These are phyloP conservation scores for Boletus sensibilis DNA, from an alignment of 768 basidiomycete genomes.

Conservation along the genomic window DNA sequence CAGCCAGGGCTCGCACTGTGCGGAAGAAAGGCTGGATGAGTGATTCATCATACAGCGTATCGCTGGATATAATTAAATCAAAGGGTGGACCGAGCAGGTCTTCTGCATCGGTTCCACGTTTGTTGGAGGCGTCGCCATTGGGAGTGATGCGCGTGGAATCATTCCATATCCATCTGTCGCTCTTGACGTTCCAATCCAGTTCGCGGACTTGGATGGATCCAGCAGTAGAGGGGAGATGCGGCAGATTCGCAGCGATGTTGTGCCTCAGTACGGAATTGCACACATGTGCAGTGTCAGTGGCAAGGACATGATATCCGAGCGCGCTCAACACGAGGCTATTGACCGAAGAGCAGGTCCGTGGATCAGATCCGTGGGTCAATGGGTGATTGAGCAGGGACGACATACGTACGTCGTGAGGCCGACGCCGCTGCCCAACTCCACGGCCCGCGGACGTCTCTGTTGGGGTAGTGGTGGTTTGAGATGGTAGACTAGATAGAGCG, in stretches of 20 bases:
- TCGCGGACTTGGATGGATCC: constrained; percentile 58
- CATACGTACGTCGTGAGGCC: constrained; percentile 70
- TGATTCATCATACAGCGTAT: constrained; percentile 69
- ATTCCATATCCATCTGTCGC: constrained; percentile 57
- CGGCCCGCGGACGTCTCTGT: constrained; percentile 39
- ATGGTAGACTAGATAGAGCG: constrained; percentile 52
- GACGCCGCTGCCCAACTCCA: constrained; percentile 83
- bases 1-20: constrained; percentile 57
- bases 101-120: constrained; percentile 14
- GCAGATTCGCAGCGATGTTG: constrained; percentile 57
- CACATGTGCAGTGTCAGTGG: constrained; percentile 71
- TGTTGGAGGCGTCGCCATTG: constrained; percentile 31
- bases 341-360: neutral
- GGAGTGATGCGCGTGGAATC: constrained; percentile 31
- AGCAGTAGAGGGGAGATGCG: constrained; percentile 30
- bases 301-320: constrained; percentile 73
- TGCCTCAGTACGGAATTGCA: constrained; percentile 57
- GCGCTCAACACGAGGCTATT: constrained; percentile 60
- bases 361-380: neutral
- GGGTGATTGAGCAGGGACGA: neutral
- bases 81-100: constrained; percentile 51
- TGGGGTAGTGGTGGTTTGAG: constrained; percentile 22
- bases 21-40: constrained; percentile 70
- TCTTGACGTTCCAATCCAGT: constrained; percentile 67
- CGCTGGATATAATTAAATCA: constrained; percentile 78